A percentile compares a stretch with the other conserved stretches of the same genome.
Conservation (phyloP, 2,329 filamentous ascomycete species). For the Bimuria novae-zelandiae region DNA sequence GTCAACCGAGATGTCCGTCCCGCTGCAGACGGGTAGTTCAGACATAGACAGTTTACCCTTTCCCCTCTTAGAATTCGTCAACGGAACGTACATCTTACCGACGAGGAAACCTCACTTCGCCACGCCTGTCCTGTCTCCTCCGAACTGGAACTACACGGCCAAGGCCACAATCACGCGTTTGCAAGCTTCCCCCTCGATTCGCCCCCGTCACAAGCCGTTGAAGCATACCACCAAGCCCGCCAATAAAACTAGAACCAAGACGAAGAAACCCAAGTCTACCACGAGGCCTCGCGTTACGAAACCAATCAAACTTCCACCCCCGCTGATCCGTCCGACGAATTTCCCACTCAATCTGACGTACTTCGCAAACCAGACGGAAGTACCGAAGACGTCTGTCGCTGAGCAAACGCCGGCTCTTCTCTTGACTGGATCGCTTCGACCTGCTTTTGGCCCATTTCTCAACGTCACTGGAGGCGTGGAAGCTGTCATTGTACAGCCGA, state of each 20-base stretch:
- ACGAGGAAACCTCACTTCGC: background rate
- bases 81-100: background rate
- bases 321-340: background rate
- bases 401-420: background rate
- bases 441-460: background rate
- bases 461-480: background rate
- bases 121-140: background rate
- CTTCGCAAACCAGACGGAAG: constrained; percentile 4
- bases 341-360: background rate
- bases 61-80: constrained; percentile 2
- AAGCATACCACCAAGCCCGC: background rate
- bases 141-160: background rate
- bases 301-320: background rate
- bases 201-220: background rate
- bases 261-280: background rate
- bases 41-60: background rate
- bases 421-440: constrained; percentile 6
- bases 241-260: background rate
- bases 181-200: background rate
- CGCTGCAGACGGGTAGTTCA: background rate
- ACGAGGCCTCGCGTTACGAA: background rate
- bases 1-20: background rate
- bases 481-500: background rate
- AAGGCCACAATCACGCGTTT: background rate
- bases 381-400: background rate